phyloP scores from a whole-genome alignment of 1,284 basidiomycete genomes.

The Irpex sp. region DNA sequence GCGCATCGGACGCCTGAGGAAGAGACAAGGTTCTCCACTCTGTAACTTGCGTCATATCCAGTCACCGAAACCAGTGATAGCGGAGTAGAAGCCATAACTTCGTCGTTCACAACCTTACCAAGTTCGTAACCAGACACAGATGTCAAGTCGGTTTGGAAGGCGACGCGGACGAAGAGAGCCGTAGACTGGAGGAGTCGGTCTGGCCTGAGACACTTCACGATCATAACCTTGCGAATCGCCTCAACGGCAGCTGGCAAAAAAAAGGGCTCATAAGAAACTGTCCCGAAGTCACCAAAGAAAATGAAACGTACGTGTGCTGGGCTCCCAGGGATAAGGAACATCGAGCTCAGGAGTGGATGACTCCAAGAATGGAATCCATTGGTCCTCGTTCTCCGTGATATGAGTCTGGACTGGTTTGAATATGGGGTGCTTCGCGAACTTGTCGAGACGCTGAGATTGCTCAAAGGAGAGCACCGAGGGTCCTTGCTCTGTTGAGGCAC shows the following conservation, averaged over 20 bases:
- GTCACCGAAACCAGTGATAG: slow-evolving; percentile 89
- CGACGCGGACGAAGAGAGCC: slow-evolving; percentile 63
- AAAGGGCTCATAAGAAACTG: background rate
- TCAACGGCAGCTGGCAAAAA: slow-evolving; percentile 55
- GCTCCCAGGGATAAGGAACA: slow-evolving; percentile 77
- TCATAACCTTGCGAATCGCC: slow-evolving; percentile 68
- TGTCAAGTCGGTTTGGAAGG: slow-evolving; percentile 80
- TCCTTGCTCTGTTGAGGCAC: slow-evolving; percentile 31
- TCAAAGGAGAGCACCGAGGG: slow-evolving; percentile 55
- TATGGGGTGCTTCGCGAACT: slow-evolving; percentile 61
- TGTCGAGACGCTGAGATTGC: slow-evolving; percentile 63
- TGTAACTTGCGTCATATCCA: slow-evolving; percentile 96
- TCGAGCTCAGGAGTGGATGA: slow-evolving; percentile 65
- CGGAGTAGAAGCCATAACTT: slow-evolving; percentile 77
- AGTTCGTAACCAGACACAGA: slow-evolving; percentile 70
- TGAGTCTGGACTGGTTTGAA: slow-evolving; percentile 78
- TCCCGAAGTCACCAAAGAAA: background rate
- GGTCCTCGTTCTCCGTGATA: slow-evolving; percentile 55
- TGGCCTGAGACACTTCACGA: slow-evolving; percentile 88
- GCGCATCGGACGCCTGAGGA: slow-evolving; percentile 70
- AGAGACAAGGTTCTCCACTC: slow-evolving; percentile 85
- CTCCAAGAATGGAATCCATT: slow-evolving; percentile 77
- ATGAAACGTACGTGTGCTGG: slow-evolving; percentile 56
- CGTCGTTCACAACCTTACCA: slow-evolving; percentile 67
- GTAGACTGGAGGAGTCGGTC: slow-evolving; percentile 85